Evolutionary conservation across 768 basidiomycete species (phyloP).

Genomic region (Zangia roseola): DNA sequence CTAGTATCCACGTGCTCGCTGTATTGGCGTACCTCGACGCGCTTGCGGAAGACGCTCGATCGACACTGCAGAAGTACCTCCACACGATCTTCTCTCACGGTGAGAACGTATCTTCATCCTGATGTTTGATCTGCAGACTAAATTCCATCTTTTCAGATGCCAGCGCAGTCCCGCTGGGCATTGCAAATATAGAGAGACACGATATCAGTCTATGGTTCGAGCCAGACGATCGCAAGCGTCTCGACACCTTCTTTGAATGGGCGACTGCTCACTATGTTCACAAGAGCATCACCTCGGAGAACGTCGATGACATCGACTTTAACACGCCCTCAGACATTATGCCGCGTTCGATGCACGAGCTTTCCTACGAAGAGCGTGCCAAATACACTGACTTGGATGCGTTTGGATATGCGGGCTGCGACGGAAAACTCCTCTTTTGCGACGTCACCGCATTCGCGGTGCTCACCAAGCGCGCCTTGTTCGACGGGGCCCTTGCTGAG

Average conservation of each 20-base stretch:
- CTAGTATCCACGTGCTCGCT: conserved; percentile 9
- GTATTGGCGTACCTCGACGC: conserved; percentile 16
- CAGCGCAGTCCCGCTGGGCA: conserved; percentile 2
- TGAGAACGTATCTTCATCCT: conserved; percentile 1
- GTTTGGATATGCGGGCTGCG: conserved; percentile 6
- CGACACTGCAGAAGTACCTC: conserved; percentile 15
- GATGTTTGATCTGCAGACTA: too few species aligned
- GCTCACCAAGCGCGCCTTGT: conserved; percentile 15
- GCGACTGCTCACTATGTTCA: conserved; percentile 14
- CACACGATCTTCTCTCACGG: conserved; percentile 20
- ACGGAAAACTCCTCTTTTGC: conserved; percentile 14
- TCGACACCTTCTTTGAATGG: conserved; percentile 19
- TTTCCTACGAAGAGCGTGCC: conserved; percentile 12
- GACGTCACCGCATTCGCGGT: conserved; percentile 2
- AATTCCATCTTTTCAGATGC: conserved; percentile 4
- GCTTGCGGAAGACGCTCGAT: conserved; percentile 1
- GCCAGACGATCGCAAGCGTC: conserved; percentile 8
- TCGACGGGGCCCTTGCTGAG: conserved; percentile 11
- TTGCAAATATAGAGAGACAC: background rate
- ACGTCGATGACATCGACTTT: conserved; percentile 18
- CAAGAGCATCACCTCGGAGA: conserved; percentile 16
- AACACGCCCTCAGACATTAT: background rate
- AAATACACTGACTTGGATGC: conserved; percentile 8
- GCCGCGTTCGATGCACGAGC: conserved; percentile 11
- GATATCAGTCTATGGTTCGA: background rate